These are phyloP conservation scores for Cladosporium velox DNA, from an alignment of 2,329 filamentous ascomycete genomes.

Conservation along the genomic window DNA sequence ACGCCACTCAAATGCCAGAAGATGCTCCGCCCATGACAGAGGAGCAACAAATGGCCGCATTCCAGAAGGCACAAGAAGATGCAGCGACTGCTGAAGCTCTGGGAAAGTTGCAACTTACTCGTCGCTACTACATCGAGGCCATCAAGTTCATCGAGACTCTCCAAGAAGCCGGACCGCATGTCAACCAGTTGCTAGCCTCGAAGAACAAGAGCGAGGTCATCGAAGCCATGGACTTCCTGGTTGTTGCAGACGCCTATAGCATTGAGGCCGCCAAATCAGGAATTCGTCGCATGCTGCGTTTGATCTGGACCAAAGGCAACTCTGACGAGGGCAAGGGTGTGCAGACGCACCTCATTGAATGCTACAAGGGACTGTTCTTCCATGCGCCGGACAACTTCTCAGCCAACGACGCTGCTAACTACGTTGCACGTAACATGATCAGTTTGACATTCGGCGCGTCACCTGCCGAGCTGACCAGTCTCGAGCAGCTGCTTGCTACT, in stretches of 20 bases:
- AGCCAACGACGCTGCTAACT: constrained; percentile 88
- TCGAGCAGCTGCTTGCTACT: constrained; percentile 90
- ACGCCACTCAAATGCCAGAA: constrained; percentile 74
- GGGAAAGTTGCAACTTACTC: constrained; percentile 81
- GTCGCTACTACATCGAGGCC: constrained; percentile 90
- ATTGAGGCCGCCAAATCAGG: constrained; percentile 90
- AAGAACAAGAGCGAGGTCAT: constrained; percentile 99
- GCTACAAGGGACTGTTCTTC: constrained; percentile 94
- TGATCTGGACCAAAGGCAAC: constrained; percentile 99
- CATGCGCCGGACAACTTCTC: constrained; percentile 88
- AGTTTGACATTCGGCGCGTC: constrained; percentile 95
- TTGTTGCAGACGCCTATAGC: constrained; percentile 92
- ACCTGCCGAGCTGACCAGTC: constrained; percentile 88
- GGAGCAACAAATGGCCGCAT: constrained; percentile 70
- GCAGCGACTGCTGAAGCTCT: constrained; percentile 87
- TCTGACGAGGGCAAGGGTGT: constrained; percentile 98
- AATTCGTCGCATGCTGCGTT: constrained; percentile 89
- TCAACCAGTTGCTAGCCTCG: constrained; percentile 86
- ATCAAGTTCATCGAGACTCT: constrained; percentile 91
- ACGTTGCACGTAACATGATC: constrained; percentile 97
- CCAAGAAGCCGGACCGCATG: constrained; percentile 75
- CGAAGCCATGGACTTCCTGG: constrained; percentile 98
- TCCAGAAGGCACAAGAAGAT: constrained; percentile 81
- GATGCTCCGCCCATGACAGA: constrained; percentile 73
- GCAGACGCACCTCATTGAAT: constrained; percentile 93